Percentiles rank a stretch among this genome's conserved stretches.
Conservation (phyloP, 441 rosid species). For the Isatis lusitanica region DNA sequence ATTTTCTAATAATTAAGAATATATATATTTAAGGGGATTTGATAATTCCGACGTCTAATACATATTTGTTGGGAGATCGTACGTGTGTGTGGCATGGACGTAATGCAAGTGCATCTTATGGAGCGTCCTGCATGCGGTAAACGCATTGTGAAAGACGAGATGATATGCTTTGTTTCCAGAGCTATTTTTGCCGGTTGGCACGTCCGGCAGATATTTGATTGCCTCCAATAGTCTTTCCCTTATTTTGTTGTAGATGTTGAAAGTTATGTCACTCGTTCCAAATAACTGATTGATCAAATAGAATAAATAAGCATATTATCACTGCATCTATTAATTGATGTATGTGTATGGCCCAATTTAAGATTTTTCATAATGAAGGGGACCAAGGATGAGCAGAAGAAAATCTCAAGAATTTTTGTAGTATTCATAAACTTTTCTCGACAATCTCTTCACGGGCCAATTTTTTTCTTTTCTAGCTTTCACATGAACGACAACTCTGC, state of each 20-base stretch:
- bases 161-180: background rate
- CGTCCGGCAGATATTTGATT: no score
- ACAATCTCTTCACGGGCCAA: conserved; percentile 41
- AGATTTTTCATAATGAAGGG: conserved; percentile 36
- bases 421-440: conserved; percentile 34
- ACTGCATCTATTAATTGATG: background rate
- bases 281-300: conserved; percentile 9
- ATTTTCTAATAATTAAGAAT: no score
- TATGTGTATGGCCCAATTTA: conserved; percentile 27
- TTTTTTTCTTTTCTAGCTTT: conserved; percentile 10
- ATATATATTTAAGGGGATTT: no score
- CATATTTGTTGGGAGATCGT: no score
- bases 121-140: background rate
- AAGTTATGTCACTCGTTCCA: conserved; percentile 14
- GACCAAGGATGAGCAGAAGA: conserved; percentile 34
- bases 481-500: conserved; percentile 42
- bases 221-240: background rate
- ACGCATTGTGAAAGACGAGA: background rate
- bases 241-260: background rate
- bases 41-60: no score
- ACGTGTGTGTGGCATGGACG: no score
- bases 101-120: no score
- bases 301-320: conserved; percentile 2
- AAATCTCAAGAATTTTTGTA: conserved; percentile 27
- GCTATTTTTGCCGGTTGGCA: no score